These are phyloP conservation scores for Mercurialis annua DNA, from an alignment of 345 rosid genomes.

Conservation along the genomic window DNA sequence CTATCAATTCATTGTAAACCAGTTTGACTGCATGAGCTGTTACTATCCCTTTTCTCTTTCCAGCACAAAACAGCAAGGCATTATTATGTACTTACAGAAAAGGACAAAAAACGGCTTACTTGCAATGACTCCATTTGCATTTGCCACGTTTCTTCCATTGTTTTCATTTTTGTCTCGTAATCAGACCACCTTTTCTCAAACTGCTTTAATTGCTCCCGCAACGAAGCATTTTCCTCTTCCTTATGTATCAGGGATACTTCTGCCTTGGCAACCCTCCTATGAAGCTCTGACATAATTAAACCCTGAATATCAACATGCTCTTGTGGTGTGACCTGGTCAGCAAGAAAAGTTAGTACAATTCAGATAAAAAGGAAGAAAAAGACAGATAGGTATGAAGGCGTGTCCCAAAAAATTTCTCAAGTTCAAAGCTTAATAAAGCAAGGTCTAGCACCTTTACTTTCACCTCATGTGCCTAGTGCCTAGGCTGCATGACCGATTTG, in stretches of 20 bases:
- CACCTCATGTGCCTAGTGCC: too few species aligned
- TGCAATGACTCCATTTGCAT: constrained; percentile 87
- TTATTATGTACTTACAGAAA: background rate
- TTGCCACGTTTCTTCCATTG: constrained; percentile 95
- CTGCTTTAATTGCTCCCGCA: constrained; percentile 69
- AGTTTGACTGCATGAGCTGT: too few species aligned
- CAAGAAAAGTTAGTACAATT: constrained; percentile 11
- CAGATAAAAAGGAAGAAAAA: background rate
- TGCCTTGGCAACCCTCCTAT: constrained; percentile 60
- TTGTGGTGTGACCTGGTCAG: constrained; percentile 47
- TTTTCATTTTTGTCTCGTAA: constrained; percentile 81
- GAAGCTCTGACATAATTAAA: constrained; percentile 64
- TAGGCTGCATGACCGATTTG: too few species aligned
- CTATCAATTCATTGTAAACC: too few species aligned
- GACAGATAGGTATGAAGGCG: background rate
- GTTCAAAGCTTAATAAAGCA: too few species aligned
- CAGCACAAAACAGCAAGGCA: background rate
- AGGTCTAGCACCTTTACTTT: too few species aligned
- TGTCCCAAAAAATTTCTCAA: too few species aligned
- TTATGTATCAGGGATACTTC: constrained; percentile 64
- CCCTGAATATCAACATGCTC: constrained; percentile 57
- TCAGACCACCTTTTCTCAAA: constrained; percentile 72
- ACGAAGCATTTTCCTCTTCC: constrained; percentile 75
- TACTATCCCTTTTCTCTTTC: too few species aligned
- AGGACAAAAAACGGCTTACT: constrained; percentile 34